Percentiles rank a stretch among this genome's conserved stretches.
phyloP scores from a whole-genome alignment of 768 basidiomycete genomes.

The Trametes cingulata region DNA sequence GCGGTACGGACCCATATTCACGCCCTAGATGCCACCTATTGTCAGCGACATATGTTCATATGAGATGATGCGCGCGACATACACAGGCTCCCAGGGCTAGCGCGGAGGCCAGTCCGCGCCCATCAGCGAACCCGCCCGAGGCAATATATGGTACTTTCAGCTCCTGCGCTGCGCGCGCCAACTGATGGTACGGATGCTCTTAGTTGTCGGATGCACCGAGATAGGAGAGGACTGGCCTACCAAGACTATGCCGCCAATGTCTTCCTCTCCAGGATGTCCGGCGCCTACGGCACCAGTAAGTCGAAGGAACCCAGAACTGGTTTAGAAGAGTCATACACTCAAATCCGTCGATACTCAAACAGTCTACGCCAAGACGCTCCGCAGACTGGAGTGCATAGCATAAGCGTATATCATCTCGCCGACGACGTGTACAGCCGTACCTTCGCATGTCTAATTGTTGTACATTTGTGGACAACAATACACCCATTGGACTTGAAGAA shows the following conservation, averaged over 20 bases:
- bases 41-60: constrained; percentile 9
- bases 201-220: not conserved
- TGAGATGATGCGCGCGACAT: constrained; percentile 33
- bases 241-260: constrained; percentile 84
- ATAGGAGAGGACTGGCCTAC: constrained; percentile 39
- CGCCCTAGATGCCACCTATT: constrained; percentile 51
- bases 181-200: too few relatives aligned
- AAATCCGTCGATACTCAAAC: constrained; percentile 87
- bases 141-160: constrained; percentile 85
- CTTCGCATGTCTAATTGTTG: constrained; percentile 83
- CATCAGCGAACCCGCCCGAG: constrained; percentile 89
- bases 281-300: constrained; percentile 58
- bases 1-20: constrained; percentile 69
- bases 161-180: constrained; percentile 85
- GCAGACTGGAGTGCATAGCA: constrained; percentile 45
- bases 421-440: constrained; percentile 33
- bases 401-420: not conserved
- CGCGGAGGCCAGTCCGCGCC: constrained; percentile 78
- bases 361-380: constrained; percentile 78
- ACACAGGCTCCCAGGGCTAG: constrained; percentile 81
- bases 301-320: not conserved
- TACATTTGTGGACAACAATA: constrained; percentile 89
- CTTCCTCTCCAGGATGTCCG: constrained; percentile 93
- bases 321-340: constrained; percentile 58
- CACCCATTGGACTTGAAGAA: constrained; percentile 80